Base-by-base conservation (phyloP, 2,329 filamentous ascomycete species). In the Thelonectria blattea region DNA sequence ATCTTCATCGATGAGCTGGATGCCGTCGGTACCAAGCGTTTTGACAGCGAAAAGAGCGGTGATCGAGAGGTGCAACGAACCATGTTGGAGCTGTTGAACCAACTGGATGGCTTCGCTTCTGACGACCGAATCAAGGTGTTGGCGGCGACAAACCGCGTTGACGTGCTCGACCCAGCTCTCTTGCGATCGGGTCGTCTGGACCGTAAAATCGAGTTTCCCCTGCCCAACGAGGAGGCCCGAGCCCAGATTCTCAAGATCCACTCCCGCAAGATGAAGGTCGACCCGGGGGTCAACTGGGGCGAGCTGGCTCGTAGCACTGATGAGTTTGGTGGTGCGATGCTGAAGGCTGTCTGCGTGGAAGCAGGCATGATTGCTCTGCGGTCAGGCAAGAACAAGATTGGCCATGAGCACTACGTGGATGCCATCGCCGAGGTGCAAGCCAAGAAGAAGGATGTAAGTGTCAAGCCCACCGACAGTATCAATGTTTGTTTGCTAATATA, bases 1-100 rank as follows among this genome's bases (percentile, higher is more conserved):
- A 99, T 99, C 78, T 99, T 99, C 83, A 98, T 99, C 72, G 95
- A 99, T 80, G 95, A 99, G 79, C 82, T 99, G 65, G 95, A 99
- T 75, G 95, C 95, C 59, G 90, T 99, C n/a, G 95, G 95, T 68
- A 98, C 94, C 55, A 98, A 98, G 81, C 94, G 95, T 74, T 99
- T 99, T 81, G 95, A 99, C 78, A 96, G 92, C 68, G 93, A 98
- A 76, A 99, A 98, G 85, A 95, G 91, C 62, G 95, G 95, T 80
- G 95, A 99, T 77, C 87, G 95, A 77, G 95, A 99, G 81, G 95
- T 99, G 45, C 95, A 99, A 81, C 88, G 95, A 76, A 99, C 95
- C 59, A 99, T 99, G 96, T 83, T 99, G 81, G 95, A 99, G 78
- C 86, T 99, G 56, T 90, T 99, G 66, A 99, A 99, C 81, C 95